Evolutionary conservation across 78 protist genomes (phyloP).

Genomic region (Chrysochromulina tobinii): DNA sequence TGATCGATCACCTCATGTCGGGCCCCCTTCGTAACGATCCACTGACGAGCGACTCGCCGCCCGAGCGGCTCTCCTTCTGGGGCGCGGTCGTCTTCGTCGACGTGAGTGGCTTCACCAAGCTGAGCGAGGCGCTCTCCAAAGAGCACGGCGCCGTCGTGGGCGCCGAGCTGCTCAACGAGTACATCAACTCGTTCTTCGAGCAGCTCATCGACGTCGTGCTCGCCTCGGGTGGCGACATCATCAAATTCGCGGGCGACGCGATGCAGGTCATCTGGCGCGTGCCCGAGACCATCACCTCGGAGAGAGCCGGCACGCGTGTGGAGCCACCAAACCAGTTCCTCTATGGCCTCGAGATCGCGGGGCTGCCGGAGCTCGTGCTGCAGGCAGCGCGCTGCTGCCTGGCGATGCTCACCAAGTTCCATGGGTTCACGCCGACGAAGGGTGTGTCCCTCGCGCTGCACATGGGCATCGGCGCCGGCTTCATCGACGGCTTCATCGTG

Average conservation of each 20-base stretch:
- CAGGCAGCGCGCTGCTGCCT: neutral
- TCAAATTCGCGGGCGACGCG: conserved; percentile 27
- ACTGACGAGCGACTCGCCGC: neutral
- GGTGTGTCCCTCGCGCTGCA: neutral
- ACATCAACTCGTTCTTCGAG: neutral
- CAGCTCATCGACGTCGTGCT: conserved; percentile 32
- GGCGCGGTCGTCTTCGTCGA: neutral
- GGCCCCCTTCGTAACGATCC: too few relatives aligned
- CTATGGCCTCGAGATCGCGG: too few relatives aligned
- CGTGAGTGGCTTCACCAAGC: neutral
- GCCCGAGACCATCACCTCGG: neutral
- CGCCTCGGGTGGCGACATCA: conserved; percentile 2
- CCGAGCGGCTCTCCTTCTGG: neutral
- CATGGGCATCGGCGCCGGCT: neutral
- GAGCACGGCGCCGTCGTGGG: neutral
- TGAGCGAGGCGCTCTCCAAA: neutral
- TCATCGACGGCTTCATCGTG: neutral
- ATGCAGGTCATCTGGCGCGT: neutral
- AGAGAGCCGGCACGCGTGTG: too few relatives aligned
- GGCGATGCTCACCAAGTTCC: neutral
- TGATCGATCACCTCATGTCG: too few relatives aligned
- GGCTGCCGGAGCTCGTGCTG: neutral
- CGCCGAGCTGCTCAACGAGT: neutral
- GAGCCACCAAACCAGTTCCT: too few relatives aligned
- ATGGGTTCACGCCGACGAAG: neutral